phyloP scores from a whole-genome alignment of 768 basidiomycete genomes.

The Mycena vulgaris region DNA sequence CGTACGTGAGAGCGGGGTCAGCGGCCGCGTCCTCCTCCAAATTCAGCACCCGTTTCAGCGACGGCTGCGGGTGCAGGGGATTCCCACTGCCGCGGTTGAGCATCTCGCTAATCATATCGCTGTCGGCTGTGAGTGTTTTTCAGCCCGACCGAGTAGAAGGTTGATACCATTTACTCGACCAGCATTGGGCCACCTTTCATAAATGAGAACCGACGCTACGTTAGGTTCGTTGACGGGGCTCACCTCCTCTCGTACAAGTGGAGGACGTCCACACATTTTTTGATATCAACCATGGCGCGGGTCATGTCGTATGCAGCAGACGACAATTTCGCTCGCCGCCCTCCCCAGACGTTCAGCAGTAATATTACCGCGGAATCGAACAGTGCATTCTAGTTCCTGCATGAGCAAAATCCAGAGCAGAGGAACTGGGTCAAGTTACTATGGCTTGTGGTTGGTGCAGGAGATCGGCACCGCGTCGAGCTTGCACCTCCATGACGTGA shows the following conservation, averaged over 20 bases:
- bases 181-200: slow-evolving; percentile 16
- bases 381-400: slow-evolving; percentile 2
- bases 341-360: slow-evolving; percentile 22
- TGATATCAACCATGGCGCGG: slow-evolving; percentile 22
- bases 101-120: slow-evolving; percentile 29
- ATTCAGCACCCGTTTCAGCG: slow-evolving; percentile 9
- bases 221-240: not conserved
- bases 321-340: not conserved
- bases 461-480: slow-evolving; percentile 40
- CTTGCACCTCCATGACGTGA: slow-evolving; percentile 52
- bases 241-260: slow-evolving; percentile 25
- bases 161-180: slow-evolving; percentile 26
- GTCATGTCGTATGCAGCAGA: slow-evolving; percentile 8
- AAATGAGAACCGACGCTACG: not conserved
- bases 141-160: no score
- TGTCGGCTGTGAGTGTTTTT: not conserved
- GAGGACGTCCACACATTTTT: slow-evolving; percentile 25
- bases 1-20: not conserved
- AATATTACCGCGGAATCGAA: slow-evolving; percentile 29
- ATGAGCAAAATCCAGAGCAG: not conserved
- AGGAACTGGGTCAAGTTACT: not conserved
- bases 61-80: not conserved
- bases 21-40: not conserved
- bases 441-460: slow-evolving; percentile 38
- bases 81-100: slow-evolving; percentile 16